A percentile compares a stretch with the other conserved stretches of the same genome.
Conservation (phyloP, 805 yeast species). For the Tetrapisispora namnaoensis region DNA sequence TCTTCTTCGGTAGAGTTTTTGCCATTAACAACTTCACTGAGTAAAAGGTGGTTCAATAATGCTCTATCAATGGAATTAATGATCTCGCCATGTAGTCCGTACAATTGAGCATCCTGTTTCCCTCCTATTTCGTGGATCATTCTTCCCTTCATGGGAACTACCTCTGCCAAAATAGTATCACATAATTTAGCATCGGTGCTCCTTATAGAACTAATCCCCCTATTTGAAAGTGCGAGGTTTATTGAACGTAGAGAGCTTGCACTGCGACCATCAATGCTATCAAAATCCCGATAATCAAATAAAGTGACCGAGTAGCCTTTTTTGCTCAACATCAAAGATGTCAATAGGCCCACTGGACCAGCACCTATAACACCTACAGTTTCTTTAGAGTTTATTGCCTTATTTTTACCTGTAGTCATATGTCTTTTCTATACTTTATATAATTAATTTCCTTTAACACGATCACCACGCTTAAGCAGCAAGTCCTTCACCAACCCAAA, state of each 20-base stretch:
- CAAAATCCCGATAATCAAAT: conserved; percentile 61
- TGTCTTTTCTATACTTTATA: no score
- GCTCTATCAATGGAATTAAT: conserved; percentile 81
- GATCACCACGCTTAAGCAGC: no score
- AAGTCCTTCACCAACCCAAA: no score
- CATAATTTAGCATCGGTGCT: conserved; percentile 54
- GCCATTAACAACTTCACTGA: conserved; percentile 48
- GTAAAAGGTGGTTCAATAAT: conserved; percentile 50
- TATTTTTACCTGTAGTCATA: no score
- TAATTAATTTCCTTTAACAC: no score
- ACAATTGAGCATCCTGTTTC: conserved; percentile 53
- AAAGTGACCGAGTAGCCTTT: conserved; percentile 64
- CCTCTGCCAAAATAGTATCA: conserved; percentile 41
- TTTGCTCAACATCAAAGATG: conserved; percentile 70
- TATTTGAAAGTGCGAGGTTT: conserved; percentile 76
- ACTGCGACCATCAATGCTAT: conserved; percentile 31
- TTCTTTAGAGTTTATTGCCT: background rate
- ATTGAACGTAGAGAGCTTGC: conserved; percentile 50
- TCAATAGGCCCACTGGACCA: conserved; percentile 79
- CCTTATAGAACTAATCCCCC: conserved; percentile 67
- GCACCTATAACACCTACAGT: conserved; percentile 69
- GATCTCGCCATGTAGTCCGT: conserved; percentile 73
- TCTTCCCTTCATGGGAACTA: conserved; percentile 81
- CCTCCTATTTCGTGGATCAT: conserved; percentile 76
- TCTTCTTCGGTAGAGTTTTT: conserved; percentile 6